Base-by-base conservation (phyloP, 495 filamentous ascomycete genomes). In the Oleoguttula mirabilis region DNA sequence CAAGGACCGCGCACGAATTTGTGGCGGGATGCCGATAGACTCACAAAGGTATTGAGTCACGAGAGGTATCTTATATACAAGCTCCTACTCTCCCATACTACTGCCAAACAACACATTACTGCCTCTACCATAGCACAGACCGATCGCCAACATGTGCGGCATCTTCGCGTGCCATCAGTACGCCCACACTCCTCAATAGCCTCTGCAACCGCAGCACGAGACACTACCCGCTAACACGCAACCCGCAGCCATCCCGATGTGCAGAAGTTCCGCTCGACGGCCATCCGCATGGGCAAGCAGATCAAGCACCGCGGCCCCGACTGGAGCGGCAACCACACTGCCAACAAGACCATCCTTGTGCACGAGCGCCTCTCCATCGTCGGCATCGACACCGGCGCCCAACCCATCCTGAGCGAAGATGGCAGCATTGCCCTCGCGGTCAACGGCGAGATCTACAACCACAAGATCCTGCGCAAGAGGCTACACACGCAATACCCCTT, bases 371-470 rank as follows among this genome's bases (percentile, higher is more conserved):
- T 98, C 66, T 86, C 83, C 61, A 95, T 98, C 62, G 90, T 98
- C 60, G 90, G 90, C 62, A 84, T 98, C 62, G 90, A 94, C 65
- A 83, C 78, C 55, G 90, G 90, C 56, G 90, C 90, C 28, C 90
- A 98, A 65, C 90, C 90, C 37, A 73, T 98, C 34, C 78, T 90
- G 63, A 96, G 83, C 70, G 77, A 86, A 39, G 88, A 94, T 57
- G 80, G 76, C 41, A 80, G 73, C 47, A 77, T 98, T 50, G 78
- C 86, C 43, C 75, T 98, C 36, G 90, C 90, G 45, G 90, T 95
- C 77, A 98, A 98, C 65, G 90, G 90, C 65, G 90, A 98, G 65
- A 98, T 98, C 62, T 98, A 98, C 72, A 98, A 98, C 75, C 90
- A 98, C 66, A 78, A 87, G 49, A 74, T 94, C 51, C 67, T 98